Conservation (phyloP, 1,284 basidiomycete species). For the Fereydounia khargensis region DNA sequence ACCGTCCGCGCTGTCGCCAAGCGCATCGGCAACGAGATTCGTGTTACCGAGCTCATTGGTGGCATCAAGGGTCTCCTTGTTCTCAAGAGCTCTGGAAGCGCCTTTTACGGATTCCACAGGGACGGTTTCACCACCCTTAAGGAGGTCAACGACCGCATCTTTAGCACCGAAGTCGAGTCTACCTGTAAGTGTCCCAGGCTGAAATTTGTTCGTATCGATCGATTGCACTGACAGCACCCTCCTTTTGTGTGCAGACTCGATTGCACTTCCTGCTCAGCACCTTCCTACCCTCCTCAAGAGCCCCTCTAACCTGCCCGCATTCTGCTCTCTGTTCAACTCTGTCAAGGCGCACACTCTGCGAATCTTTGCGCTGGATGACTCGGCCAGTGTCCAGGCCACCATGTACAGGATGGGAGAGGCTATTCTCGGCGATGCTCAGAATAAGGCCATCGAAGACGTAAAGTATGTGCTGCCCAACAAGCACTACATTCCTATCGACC, state of each 20-base stretch:
- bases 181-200: slow-evolving; percentile 16
- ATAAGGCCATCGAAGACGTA: slow-evolving; percentile 66
- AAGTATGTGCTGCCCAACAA: slow-evolving; percentile 82
- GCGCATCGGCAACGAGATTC: slow-evolving; percentile 59
- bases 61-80: slow-evolving; percentile 61
- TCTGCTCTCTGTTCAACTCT: slow-evolving; percentile 60
- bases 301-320: slow-evolving; percentile 40
- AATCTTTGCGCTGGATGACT: slow-evolving; percentile 80
- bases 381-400: slow-evolving; percentile 89
- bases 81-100: slow-evolving; percentile 82
- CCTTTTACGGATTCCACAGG: slow-evolving; percentile 76
- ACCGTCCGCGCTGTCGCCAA: slow-evolving; percentile 67
- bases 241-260: slow-evolving; percentile 16
- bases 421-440: slow-evolving; percentile 61
- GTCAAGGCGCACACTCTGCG: slow-evolving; percentile 73
- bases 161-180: slow-evolving; percentile 52
- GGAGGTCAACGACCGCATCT: slow-evolving; percentile 50
- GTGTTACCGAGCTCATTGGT: slow-evolving; percentile 25
- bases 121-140: slow-evolving; percentile 84
- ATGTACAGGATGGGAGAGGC: slow-evolving; percentile 82
- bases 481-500: slow-evolving; percentile 52
- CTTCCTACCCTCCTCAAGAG: slow-evolving; percentile 51
- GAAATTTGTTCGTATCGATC: no score
- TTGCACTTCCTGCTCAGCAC: slow-evolving; percentile 19
- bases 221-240: no score